Evolutionary conservation across 2,329 filamentous ascomycete genomes (phyloP), one percentile per base, ranked within the genome.

Genomic region (Xylariaceae sp.): DNA sequence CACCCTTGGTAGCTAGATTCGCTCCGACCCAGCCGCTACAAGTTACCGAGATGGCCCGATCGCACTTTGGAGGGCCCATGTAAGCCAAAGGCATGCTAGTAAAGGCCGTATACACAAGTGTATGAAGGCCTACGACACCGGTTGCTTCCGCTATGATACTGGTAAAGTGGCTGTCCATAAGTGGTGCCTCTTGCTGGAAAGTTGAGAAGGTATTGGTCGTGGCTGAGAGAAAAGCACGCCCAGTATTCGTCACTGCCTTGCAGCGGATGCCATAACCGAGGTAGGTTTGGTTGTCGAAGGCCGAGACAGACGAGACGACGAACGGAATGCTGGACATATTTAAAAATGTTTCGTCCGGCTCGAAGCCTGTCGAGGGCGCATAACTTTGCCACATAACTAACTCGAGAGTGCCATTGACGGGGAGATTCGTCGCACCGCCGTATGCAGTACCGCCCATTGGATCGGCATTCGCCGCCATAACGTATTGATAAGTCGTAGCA

Each of bases 281-380:
- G n/a, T 26, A 47, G 21, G 29, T 26, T 13, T 16, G 29, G n/a
- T 18, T 23, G 7, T 24, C 37, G 37, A 21, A 41, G 18, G n/a
- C n/a, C n/a, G n/a, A n/a, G n/a, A n/a, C n/a, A n/a, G n/a, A n/a
- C n/a, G n/a, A n/a, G n/a, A n/a, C n/a, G n/a, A n/a, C n/a, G n/a
- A n/a, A n/a, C n/a, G n/a, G n/a, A n/a, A n/a, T n/a, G 15, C 8
- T 20, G 10, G 11, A 8, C 32, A 35, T 7, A 15, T 35, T 35
- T 10, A 10, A 6, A 15, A 35, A 35, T 6, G 7, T 35, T 15
- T 8, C 32, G 32, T 35, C 32, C 8, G 32, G 32, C 8, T 15
- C 32, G 84, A 72, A 73, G 53, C 71, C 72, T 4, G 77, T 76
- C 29, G 32, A 29, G 18, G 50, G 44, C 8, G 3, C 20, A 41